A percentile compares a stretch with the other conserved stretches of the same genome.
Evolutionary conservation across 805 yeast species (phyloP).

Genomic region (Cyberlindnera mississippiensis): DNA sequence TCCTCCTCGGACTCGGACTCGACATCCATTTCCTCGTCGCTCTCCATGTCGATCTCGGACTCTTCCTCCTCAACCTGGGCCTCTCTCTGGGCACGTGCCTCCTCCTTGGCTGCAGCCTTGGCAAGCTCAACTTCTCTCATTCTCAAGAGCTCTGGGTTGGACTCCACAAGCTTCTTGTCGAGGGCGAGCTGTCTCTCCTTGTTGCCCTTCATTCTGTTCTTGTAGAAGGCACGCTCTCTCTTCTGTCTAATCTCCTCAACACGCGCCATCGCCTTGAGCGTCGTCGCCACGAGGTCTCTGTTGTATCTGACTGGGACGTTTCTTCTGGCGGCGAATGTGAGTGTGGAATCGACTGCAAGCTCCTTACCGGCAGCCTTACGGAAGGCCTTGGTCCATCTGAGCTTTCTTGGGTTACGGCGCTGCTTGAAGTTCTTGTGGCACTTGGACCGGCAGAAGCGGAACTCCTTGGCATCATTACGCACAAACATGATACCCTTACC

Average conservation of each 20-base stretch:
- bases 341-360: conserved; percentile 93
- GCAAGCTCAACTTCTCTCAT: conserved; percentile 92
- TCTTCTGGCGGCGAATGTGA: conserved; percentile 95
- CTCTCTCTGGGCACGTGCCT: conserved; percentile 50
- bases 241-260: conserved; percentile 93
- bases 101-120: conserved; percentile 66
- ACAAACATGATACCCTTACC: conserved; percentile 97
- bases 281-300: conserved; percentile 91
- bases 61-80: conserved; percentile 45
- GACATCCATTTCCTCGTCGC: conserved; percentile 37
- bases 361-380: conserved; percentile 99
- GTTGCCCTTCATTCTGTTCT: conserved; percentile 98
- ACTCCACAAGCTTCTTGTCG: conserved; percentile 85
- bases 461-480: conserved; percentile 96
- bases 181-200: conserved; percentile 78
- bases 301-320: conserved; percentile 97
- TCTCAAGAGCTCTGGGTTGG: conserved; percentile 83
- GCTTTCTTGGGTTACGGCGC: conserved; percentile 97
- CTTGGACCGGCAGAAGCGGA: conserved; percentile 95
- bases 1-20: conserved; percentile 58
- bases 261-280: conserved; percentile 92
- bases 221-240: conserved; percentile 98
- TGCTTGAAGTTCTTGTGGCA: conserved; percentile 97
- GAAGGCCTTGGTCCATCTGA: conserved; percentile 98
- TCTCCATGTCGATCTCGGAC: conserved; percentile 58